Percentiles rank a stretch among this genome's conserved stretches.
phyloP scores from a whole-genome alignment of 2,329 filamentous ascomycete species.

The Trichophyton schoenleinii region DNA sequence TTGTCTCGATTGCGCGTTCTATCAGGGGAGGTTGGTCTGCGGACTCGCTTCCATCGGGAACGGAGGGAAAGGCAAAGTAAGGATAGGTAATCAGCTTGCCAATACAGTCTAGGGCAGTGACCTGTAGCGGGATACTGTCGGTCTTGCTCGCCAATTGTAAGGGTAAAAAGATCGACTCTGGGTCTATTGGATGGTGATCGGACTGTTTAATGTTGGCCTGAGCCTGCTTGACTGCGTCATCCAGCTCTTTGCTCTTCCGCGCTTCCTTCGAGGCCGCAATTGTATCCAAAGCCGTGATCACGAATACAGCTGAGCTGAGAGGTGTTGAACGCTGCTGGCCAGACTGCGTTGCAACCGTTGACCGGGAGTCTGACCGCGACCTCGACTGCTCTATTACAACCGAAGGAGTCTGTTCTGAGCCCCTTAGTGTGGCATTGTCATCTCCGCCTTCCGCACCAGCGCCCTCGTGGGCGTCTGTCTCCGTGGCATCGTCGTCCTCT shows the following conservation, averaged over 20 bases:
- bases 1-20: conserved; percentile 94
- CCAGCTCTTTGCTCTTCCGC: conserved; percentile 69
- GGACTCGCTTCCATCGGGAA: conserved; percentile 26
- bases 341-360: conserved; percentile 42
- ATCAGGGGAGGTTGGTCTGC: conserved; percentile 55
- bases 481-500: not conserved
- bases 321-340: conserved; percentile 46
- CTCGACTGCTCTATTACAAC: not conserved
- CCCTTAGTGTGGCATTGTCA: not conserved
- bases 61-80: conserved; percentile 69
- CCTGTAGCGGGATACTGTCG: conserved; percentile 71
- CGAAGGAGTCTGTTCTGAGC: not conserved
- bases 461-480: not conserved
- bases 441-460: not conserved
- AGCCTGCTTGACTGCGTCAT: conserved; percentile 68
- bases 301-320: conserved; percentile 91
- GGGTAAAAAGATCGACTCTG: conserved; percentile 83
- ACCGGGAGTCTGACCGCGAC: conserved; percentile 47
- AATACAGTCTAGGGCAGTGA: conserved; percentile 89
- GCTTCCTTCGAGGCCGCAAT: conserved; percentile 89
- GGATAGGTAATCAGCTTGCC: conserved; percentile 98
- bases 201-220: conserved; percentile 75
- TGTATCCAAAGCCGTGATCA: conserved; percentile 81
- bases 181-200: conserved; percentile 69
- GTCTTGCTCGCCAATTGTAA: conserved; percentile 81